phyloP scores from a whole-genome alignment of 2,329 filamentous ascomycete genomes.

The Diaporthe ampelina region DNA sequence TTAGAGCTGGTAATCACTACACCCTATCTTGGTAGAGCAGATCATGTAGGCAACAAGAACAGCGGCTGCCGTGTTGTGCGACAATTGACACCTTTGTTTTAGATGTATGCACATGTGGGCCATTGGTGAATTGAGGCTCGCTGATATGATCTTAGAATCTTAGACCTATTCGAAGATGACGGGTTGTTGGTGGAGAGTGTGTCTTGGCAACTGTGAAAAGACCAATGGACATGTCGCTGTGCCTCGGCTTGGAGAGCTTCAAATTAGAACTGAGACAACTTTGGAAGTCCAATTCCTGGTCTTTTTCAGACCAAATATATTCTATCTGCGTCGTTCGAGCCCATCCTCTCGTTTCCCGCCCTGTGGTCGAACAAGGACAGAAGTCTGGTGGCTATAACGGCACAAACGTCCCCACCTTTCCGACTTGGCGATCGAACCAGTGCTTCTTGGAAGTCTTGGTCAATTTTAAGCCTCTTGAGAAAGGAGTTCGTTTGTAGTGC shows the following conservation, averaged over 20 bases:
- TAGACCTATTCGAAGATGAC: background rate
- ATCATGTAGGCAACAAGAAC: no score
- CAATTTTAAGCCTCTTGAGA: background rate
- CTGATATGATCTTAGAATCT: background rate
- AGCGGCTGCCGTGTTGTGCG: no score
- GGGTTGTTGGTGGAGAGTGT: background rate
- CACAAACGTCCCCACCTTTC: background rate
- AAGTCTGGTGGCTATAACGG: background rate
- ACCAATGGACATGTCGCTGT: no score
- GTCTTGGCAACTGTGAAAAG: no score
- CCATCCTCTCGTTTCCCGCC: background rate
- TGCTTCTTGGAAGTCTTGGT: conserved; percentile 13
- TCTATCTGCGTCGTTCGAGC: background rate
- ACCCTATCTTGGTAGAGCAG: no score
- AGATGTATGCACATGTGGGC: background rate
- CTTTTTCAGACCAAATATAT: background rate
- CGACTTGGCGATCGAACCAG: background rate
- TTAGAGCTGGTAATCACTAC: no score
- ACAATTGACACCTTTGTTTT: no score
- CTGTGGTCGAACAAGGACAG: background rate
- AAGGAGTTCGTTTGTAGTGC: background rate
- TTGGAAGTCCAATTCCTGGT: background rate
- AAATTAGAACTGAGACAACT: background rate
- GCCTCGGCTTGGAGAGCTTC: background rate
- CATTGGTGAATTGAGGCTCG: background rate